Evolutionary conservation across 768 basidiomycete genomes (phyloP), one percentile per base, ranked within the genome.

Genomic region (Termitomyces titanicus): DNA sequence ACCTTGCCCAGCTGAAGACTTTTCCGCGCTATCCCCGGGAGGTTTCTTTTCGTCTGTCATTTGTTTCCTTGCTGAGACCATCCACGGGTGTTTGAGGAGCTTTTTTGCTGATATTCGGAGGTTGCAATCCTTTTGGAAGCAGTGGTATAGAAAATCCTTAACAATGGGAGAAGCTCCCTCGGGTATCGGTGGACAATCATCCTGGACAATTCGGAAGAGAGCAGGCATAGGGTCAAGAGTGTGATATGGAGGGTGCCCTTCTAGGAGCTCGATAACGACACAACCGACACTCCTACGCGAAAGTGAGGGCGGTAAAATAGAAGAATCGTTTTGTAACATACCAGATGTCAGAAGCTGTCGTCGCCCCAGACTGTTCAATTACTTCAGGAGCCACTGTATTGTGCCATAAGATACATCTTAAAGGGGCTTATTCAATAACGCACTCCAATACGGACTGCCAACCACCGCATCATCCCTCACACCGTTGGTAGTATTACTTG

Each of bases 361-460:
- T 95, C 29, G 97, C 96, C 29, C 97, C 97, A 29, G 88, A 89
- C 70, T 99, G 97, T 64, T 99, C 97, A 55, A 99, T 98, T 45
- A 99, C 92, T 72, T 99, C 97, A 2, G 97, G 97, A 9, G 97
- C 95, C 97, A 99, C 90, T 92, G 61, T 38, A 55, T n/a, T 17
- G 29, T 39, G 7, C 31, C 40, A 44, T 55, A 22, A 56, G 38
- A 46, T 39, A 57, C 18, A 27, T 34, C 24, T 17, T 20, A 5
- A 24, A 40, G 34, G 24, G 5, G 17, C 18, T 22, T 34, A 15
- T 20, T 22, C 49, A 33, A 39, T 51, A 3, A 81, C 88, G 61
- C 70, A 94, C 91, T 99, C 96, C 96, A 99, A 67, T 99, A 99
- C 4, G 96, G 96, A 65, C 92, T 95, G 6, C 96, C 96, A 39